Evolutionary conservation across 495 filamentous ascomycete genomes (phyloP).

Genomic region (Neurospora intermedia): DNA sequence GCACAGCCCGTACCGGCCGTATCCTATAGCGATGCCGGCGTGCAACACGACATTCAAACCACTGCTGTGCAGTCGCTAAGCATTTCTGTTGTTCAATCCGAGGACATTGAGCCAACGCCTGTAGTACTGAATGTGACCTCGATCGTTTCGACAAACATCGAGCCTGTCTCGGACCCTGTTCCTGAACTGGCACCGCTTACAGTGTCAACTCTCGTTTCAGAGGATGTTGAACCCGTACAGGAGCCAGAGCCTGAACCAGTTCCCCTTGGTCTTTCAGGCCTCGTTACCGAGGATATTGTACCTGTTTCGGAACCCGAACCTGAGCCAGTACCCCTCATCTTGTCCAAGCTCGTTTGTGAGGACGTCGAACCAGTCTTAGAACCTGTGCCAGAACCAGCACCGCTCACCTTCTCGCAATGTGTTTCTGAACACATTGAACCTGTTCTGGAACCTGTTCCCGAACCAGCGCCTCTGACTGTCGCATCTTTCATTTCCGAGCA

Average conservation of each 20-base stretch:
- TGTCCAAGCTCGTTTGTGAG: conserved; percentile 7
- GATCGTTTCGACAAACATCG: conserved; percentile 13
- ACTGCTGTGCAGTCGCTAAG: conserved; percentile 12
- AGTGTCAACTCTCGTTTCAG: conserved; percentile 14
- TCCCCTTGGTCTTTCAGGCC: conserved; percentile 5
- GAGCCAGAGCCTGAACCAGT: conserved; percentile 12
- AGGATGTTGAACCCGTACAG: conserved; percentile 18
- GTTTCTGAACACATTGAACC: conserved; percentile 15
- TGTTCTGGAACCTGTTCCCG: conserved; percentile 9
- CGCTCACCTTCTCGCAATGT: conserved; percentile 10
- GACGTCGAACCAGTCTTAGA: conserved; percentile 9
- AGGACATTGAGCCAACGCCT: conserved; percentile 15
- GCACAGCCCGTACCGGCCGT: conserved; percentile 17
- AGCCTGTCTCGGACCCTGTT: conserved; percentile 14
- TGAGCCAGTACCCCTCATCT: conserved; percentile 5
- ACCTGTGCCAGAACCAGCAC: not conserved
- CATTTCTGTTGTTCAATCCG: conserved; percentile 18
- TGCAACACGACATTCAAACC: conserved; percentile 28
- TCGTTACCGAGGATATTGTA: not conserved
- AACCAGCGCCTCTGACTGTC: conserved; percentile 12
- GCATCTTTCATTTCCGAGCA: conserved; percentile 16
- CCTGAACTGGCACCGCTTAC: conserved; percentile 8
- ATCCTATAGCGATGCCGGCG: conserved; percentile 31
- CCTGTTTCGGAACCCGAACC: conserved; percentile 11
- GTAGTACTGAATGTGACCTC: conserved; percentile 8